Conservation (phyloP, 2,329 filamentous ascomycete genomes). For the Parascedosporium putredinis region DNA sequence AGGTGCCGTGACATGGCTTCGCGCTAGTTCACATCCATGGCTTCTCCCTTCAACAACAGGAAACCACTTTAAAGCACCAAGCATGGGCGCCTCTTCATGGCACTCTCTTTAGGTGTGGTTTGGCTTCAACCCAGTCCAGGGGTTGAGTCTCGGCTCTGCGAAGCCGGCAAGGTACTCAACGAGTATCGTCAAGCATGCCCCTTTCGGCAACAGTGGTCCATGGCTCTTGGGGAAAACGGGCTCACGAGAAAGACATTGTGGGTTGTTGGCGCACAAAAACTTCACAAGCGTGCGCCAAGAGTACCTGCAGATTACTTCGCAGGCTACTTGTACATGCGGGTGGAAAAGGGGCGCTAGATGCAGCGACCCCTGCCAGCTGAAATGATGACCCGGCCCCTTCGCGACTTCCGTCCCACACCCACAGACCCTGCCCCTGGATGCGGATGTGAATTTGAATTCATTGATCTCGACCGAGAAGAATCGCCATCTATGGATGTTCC, state of each 20-base stretch:
- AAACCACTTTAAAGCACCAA: too few relatives aligned
- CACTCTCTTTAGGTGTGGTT: too few relatives aligned
- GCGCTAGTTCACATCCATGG: too few relatives aligned
- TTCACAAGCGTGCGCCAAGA: background rate
- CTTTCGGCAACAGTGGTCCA: background rate
- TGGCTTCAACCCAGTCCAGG: too few relatives aligned
- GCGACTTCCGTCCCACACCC: background rate
- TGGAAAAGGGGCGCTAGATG: background rate
- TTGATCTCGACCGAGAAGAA: too few relatives aligned
- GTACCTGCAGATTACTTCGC: slow-evolving; percentile 3
- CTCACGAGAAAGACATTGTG: background rate
- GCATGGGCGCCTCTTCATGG: too few relatives aligned
- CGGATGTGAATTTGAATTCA: too few relatives aligned
- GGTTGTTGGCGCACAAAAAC: too few relatives aligned
- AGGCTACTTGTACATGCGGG: background rate
- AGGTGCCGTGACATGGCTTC: too few relatives aligned
- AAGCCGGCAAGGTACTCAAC: background rate
- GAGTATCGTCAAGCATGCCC: background rate
- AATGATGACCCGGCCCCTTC: background rate
- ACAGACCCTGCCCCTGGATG: background rate
- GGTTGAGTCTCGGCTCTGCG: too few relatives aligned
- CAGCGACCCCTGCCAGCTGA: slow-evolving; percentile 1
- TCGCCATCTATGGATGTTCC: too few relatives aligned
- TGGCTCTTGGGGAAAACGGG: background rate
- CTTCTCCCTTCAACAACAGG: too few relatives aligned